Evolutionary conservation across 768 basidiomycete genomes (phyloP).

Genomic region (Aureoboletus auriporus): DNA sequence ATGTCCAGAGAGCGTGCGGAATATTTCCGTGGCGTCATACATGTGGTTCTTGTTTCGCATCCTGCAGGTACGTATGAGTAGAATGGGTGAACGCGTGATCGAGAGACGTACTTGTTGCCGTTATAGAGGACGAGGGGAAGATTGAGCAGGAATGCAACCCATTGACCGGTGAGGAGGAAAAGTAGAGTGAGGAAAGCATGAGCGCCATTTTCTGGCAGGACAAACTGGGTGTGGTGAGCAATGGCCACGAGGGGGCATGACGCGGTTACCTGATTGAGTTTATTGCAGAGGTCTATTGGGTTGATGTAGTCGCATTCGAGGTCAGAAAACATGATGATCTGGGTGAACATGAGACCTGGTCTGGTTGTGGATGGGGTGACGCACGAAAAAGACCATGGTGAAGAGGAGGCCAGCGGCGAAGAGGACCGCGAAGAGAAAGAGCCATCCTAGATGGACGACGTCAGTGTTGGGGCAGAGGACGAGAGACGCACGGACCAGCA

Average conservation of each 20-base stretch:
- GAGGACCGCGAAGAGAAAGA: slow-evolving; percentile 95
- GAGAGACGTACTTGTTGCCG: slow-evolving; percentile 78
- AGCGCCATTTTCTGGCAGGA: slow-evolving; percentile 92
- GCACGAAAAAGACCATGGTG: slow-evolving; percentile 99
- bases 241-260: too few relatives aligned
- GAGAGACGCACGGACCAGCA: slow-evolving; percentile 33
- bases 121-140: slow-evolving; percentile 86
- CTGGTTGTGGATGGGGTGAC: slow-evolving; percentile 31
- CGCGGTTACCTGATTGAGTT: slow-evolving; percentile 83
- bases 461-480: not conserved
- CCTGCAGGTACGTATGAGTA: slow-evolving; percentile 37
- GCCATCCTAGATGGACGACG: slow-evolving; percentile 63
- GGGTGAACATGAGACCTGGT: not conserved
- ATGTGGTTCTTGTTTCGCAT: slow-evolving; percentile 92
- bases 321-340: slow-evolving; percentile 99
- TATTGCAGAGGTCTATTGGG: slow-evolving; percentile 99
- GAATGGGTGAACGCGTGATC: not conserved
- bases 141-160: slow-evolving; percentile 89
- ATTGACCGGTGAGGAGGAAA: slow-evolving; percentile 96
- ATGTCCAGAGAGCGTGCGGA: slow-evolving; percentile 87
- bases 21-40: slow-evolving; percentile 99
- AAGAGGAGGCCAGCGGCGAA: slow-evolving; percentile 93
- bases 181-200: slow-evolving; percentile 88
- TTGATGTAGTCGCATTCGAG: slow-evolving; percentile 99
- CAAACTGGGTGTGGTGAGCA: slow-evolving; percentile 59